Base-by-base conservation (phyloP, 208 protist species). In the Leptomonas pyrrhocoris region DNA sequence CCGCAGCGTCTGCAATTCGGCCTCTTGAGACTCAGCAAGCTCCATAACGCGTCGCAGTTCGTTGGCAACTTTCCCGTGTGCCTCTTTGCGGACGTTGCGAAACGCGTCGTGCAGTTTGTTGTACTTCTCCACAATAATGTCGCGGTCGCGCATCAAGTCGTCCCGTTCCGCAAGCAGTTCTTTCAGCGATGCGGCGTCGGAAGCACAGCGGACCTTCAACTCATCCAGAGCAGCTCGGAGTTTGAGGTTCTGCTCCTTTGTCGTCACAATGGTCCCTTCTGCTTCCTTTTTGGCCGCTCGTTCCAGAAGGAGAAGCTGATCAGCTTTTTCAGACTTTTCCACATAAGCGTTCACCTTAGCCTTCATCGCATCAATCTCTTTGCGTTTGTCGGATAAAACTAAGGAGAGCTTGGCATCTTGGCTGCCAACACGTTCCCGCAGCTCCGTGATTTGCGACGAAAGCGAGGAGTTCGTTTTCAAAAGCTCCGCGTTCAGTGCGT, bases 61-160 rank as follows among this genome's bases (percentile, higher is more conserved):
- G 8, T 89, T 80, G 2, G 75, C 56, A 31, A 80, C 50, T 54
- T 81, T 87, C 31, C 61, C 58, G 30, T 60, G 64, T 40, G 74
- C 69, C 30, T 93, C 86, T 46, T 83, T 85, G 16, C 83, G 81
- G 11, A 81, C 40, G 42, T 48, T 74, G 19, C 83, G 79, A 30
- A 93, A 89, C 7, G 85, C 67, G 59, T 92, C 90, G 67, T 95
- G 83, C 12, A 95, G 68, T n/a, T 77, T 71, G 75, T 95, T 95
- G 76, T 95, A 93, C 62, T 90, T 91, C 56, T 90, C 84, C 2
- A 92, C 81, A 63, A 95, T 86, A 34, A 81, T 63, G 19, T 95
- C 83, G 9, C 83, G 78, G 49, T 95, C 87, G 1, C 79, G 76
- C n/a, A 88, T 50, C 16, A 91, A 62, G 51, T 80, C 77, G 13